Evolutionary conservation across 75 land plant species (phyloP).

Genomic region (Cupressus sempervirens): DNA sequence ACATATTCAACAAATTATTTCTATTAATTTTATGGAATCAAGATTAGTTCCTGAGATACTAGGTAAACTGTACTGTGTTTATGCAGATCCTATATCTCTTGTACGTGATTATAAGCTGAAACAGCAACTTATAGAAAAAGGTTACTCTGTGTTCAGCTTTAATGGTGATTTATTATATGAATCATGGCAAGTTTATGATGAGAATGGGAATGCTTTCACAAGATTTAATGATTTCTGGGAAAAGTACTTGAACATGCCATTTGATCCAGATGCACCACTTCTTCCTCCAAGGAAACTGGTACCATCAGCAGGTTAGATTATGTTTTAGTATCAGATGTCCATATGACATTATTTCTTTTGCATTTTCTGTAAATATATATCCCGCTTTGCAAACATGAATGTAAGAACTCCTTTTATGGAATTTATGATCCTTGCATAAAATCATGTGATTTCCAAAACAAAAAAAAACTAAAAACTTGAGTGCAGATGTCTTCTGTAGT

Average conservation of each 20-base stretch:
- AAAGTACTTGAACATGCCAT: slow-evolving; percentile 47
- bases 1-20: not conserved
- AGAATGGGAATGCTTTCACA: slow-evolving; percentile 62
- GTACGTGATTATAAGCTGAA: slow-evolving; percentile 69
- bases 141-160: slow-evolving; percentile 49
- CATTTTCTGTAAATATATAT: not conserved
- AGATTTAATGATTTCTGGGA: slow-evolving; percentile 58
- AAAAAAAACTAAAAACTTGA: not conserved
- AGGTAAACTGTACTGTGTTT: not conserved
- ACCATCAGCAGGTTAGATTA: slow-evolving; percentile 38
- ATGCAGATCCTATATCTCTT: slow-evolving; percentile 69
- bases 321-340: not conserved
- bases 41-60: not conserved
- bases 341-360: not conserved
- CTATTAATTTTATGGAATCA: not conserved
- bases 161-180: slow-evolving; percentile 66
- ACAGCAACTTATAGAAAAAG: slow-evolving; percentile 40
- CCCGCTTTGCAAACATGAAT: not conserved
- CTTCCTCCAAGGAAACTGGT: slow-evolving; percentile 53
- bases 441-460: not conserved
- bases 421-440: not conserved
- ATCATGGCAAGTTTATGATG: slow-evolving; percentile 76
- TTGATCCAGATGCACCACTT: slow-evolving; percentile 34
- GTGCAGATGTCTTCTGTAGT: not conserved
- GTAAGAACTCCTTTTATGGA: not conserved